Percentiles rank a stretch among this genome's conserved stretches.
Evolutionary conservation across 2,329 filamentous ascomycete species (phyloP).

Genomic region (Blastomyces silverae): DNA sequence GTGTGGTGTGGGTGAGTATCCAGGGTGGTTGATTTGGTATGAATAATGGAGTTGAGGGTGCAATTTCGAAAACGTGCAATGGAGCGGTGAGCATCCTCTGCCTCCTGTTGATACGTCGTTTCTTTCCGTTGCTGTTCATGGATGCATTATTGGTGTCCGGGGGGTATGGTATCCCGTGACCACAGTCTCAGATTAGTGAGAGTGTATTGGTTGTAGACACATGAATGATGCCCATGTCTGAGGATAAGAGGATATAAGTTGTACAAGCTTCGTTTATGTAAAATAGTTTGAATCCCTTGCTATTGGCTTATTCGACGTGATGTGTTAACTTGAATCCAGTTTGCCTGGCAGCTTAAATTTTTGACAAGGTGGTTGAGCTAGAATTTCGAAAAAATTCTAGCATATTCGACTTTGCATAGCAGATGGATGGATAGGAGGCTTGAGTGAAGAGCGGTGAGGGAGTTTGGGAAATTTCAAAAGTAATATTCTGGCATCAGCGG

Average conservation of each 20-base stretch:
- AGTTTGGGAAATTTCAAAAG: background rate
- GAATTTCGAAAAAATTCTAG: background rate
- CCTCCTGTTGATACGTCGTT: background rate
- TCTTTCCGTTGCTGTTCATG: background rate
- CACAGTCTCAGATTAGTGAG: background rate
- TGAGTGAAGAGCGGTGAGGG: background rate
- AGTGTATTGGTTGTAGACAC: background rate
- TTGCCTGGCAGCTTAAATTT: background rate
- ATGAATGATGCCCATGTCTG: background rate
- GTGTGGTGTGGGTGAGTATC: background rate
- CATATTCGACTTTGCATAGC: background rate
- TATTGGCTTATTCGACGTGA: background rate
- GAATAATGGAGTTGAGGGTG: background rate
- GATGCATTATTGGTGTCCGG: background rate
- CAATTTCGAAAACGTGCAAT: background rate
- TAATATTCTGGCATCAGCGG: background rate
- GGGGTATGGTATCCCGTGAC: background rate
- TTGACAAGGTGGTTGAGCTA: background rate
- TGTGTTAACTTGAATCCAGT: background rate
- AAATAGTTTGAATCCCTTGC: background rate
- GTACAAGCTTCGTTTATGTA: background rate
- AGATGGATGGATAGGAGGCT: background rate
- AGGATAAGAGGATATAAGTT: background rate
- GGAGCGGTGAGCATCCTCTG: background rate
- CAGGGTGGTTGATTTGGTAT: background rate